A percentile compares a stretch with the other conserved stretches of the same genome.
phyloP scores from a whole-genome alignment of 441 rosid genomes.

The Erodium trifolium region DNA sequence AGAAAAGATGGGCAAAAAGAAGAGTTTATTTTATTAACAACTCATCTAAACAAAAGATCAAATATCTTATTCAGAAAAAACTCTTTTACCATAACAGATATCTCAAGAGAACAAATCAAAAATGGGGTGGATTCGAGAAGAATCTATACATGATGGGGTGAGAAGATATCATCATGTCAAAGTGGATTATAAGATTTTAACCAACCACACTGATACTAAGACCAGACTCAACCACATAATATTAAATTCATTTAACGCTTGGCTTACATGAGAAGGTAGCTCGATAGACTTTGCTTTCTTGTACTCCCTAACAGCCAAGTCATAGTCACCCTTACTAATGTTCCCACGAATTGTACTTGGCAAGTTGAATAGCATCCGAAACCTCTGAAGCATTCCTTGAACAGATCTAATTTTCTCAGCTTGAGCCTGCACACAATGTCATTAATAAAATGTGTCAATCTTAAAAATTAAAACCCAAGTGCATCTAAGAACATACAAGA shows the following conservation, averaged over 20 bases:
- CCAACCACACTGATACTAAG: background rate
- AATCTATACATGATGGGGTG: background rate
- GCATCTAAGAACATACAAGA: slow-evolving; percentile 11
- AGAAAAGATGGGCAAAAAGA: background rate
- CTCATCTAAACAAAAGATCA: background rate
- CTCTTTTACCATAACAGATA: background rate
- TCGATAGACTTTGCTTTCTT: slow-evolving; percentile 96
- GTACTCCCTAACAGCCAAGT: slow-evolving; percentile 95
- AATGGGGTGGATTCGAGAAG: slow-evolving; percentile 2
- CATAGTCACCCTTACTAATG: slow-evolving; percentile 94
- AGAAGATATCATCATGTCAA: background rate
- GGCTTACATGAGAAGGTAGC: slow-evolving; percentile 87
- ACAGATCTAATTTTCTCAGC: slow-evolving; percentile 97
- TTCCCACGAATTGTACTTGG: slow-evolving; percentile 88
- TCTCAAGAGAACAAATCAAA: background rate
- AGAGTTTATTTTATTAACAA: background rate
- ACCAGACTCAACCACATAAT: background rate
- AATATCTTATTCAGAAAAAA: background rate
- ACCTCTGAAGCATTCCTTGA: slow-evolving; percentile 98
- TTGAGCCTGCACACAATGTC: slow-evolving; percentile 56
- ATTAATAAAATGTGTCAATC: slow-evolving; percentile 18
- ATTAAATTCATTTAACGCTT: slow-evolving; percentile 10
- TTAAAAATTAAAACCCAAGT: slow-evolving; percentile 15
- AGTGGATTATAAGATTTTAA: background rate
- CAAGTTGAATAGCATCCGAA: slow-evolving; percentile 82